A percentile compares a stretch with the other conserved stretches of the same genome.
Conservation (phyloP, 371 early-diverging fungal genomes). For the Mortierella sp. region DNA sequence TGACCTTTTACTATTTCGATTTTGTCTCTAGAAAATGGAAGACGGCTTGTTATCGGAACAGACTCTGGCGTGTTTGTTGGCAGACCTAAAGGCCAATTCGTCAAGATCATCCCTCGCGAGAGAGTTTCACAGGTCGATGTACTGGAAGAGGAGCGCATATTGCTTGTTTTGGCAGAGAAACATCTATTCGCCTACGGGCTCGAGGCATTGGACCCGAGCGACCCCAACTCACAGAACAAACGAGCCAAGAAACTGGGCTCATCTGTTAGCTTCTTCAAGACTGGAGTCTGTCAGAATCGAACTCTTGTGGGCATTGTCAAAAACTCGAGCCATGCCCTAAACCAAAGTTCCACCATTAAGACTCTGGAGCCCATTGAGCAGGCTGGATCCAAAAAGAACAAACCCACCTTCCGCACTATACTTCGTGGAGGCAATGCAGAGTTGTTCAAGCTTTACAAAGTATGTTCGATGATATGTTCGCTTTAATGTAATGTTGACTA, state of each 20-base stretch:
- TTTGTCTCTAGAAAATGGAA: conserved; percentile 64
- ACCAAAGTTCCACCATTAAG: conserved; percentile 76
- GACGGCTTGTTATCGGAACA: conserved; percentile 84
- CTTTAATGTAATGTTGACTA: not conserved
- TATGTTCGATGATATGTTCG: conserved; percentile 21
- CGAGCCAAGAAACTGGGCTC: conserved; percentile 79
- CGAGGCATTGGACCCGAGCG: conserved; percentile 70
- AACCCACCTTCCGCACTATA: conserved; percentile 59
- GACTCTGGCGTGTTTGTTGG: conserved; percentile 85
- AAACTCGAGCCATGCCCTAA: conserved; percentile 67
- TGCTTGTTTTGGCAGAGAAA: conserved; percentile 88
- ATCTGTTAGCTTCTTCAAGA: conserved; percentile 87
- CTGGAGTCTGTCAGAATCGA: conserved; percentile 78
- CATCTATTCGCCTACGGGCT: conserved; percentile 81
- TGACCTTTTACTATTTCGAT: too few species aligned
- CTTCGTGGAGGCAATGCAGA: conserved; percentile 67
- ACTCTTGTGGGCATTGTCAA: conserved; percentile 84
- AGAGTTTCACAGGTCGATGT: conserved; percentile 91
- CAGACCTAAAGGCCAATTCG: conserved; percentile 53
- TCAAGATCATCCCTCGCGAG: conserved; percentile 79
- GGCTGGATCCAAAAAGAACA: conserved; percentile 66
- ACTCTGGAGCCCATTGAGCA: conserved; percentile 77
- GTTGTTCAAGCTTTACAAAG: conserved; percentile 73
- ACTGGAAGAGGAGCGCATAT: conserved; percentile 76
- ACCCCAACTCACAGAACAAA: conserved; percentile 58